Evolutionary conservation across 495 filamentous ascomycete genomes (phyloP).

Genomic region (Penicillium coffeae): DNA sequence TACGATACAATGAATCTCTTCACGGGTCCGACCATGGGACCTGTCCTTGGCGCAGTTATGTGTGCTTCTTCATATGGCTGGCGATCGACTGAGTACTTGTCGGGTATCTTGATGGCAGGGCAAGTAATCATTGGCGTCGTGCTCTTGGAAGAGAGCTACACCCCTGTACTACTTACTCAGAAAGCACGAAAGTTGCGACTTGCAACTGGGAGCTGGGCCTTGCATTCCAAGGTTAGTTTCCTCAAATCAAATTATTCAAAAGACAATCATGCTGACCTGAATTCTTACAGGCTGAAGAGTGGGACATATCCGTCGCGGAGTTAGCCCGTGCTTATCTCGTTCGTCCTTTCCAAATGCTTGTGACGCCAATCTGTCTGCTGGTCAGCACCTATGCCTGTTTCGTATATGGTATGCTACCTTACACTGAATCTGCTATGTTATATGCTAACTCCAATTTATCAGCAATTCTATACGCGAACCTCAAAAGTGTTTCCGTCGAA

Average conservation of each 20-base stretch:
- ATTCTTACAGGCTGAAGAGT: conserved; percentile 34
- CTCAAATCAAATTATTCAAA: background rate
- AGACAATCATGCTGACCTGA: background rate
- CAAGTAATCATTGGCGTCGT: conserved; percentile 19
- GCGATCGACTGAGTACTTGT: conserved; percentile 41
- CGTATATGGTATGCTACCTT: conserved; percentile 33
- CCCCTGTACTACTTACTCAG: conserved; percentile 30
- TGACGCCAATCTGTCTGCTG: conserved; percentile 42
- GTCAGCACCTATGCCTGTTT: conserved; percentile 41
- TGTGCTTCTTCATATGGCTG: conserved; percentile 34
- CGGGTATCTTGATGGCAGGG: conserved; percentile 32
- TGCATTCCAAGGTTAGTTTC: conserved; percentile 30
- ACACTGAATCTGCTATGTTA: too few relatives aligned
- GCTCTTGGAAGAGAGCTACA: conserved; percentile 35
- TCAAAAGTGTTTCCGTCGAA: conserved; percentile 47
- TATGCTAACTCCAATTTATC: background rate
- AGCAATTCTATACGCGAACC: conserved; percentile 27
- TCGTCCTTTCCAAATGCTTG: conserved; percentile 38
- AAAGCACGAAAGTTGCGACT: conserved; percentile 40
- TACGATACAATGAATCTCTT: conserved; percentile 53
- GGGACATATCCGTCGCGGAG: conserved; percentile 34
- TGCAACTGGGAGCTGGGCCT: conserved; percentile 41
- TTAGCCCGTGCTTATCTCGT: conserved; percentile 37
- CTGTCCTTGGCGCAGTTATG: conserved; percentile 43
- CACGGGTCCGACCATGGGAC: conserved; percentile 38